Percentiles rank a stretch among this genome's conserved stretches.
phyloP scores from a whole-genome alignment of 2,329 filamentous ascomycete genomes.

The Juglanconis oblonga region DNA sequence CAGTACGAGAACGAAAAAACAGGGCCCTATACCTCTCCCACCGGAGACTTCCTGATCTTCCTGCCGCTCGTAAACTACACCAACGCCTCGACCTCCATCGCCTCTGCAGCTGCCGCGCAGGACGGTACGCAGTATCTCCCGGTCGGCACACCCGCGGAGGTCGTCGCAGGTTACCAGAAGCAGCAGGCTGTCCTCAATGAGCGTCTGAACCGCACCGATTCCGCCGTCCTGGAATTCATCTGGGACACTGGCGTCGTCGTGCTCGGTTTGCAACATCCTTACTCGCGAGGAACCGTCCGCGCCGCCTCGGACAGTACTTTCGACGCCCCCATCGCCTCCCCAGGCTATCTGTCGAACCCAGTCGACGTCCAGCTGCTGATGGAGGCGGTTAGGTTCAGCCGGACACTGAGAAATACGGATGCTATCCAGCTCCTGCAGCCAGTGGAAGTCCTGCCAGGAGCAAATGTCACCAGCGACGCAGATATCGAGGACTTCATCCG shows the following conservation, averaged over 20 bases:
- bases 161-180: slow-evolving; percentile 25
- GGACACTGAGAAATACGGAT: slow-evolving; percentile 26
- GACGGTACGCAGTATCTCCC: slow-evolving; percentile 22
- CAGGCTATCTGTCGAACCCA: slow-evolving; percentile 40
- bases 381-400: slow-evolving; percentile 35
- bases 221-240: slow-evolving; percentile 26
- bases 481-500: slow-evolving; percentile 24
- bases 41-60: slow-evolving; percentile 23
- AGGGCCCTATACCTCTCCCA: slow-evolving; percentile 28
- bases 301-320: slow-evolving; percentile 40
- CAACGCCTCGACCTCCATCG: not conserved
- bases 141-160: slow-evolving; percentile 19
- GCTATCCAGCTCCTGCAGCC: slow-evolving; percentile 31
- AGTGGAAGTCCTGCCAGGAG: slow-evolving; percentile 34
- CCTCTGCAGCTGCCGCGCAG: slow-evolving; percentile 20
- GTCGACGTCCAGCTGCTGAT: slow-evolving; percentile 48
- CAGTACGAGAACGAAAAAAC: slow-evolving; percentile 26
- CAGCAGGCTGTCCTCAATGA: slow-evolving; percentile 25
- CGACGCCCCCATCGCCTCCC: slow-evolving; percentile 40
- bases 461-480: slow-evolving; percentile 28
- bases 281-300: slow-evolving; percentile 53
- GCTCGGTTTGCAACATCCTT: slow-evolving; percentile 32
- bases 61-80: slow-evolving; percentile 8
- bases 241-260: slow-evolving; percentile 18
- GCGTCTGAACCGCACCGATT: slow-evolving; percentile 19